These are phyloP conservation scores for Blastobotrys peoriensis DNA, from an alignment of 805 yeast species.

Conservation along the genomic window DNA sequence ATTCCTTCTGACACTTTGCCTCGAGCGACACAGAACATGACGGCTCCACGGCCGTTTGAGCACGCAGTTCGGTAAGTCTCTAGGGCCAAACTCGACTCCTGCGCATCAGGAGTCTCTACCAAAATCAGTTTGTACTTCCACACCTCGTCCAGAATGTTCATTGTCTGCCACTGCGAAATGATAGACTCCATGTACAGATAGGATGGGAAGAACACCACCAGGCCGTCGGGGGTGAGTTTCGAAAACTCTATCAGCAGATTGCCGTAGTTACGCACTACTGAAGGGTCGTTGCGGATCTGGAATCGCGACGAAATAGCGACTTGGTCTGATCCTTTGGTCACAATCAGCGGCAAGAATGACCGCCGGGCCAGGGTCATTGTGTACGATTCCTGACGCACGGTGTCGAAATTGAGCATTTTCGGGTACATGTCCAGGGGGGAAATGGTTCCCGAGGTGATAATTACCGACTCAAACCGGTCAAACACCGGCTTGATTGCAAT, in stretches of 20 bases:
- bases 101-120: conserved; percentile 99
- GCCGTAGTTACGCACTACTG: conserved; percentile 96
- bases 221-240: conserved; percentile 94
- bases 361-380: conserved; percentile 92
- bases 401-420: conserved; percentile 87
- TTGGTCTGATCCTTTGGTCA: conserved; percentile 97
- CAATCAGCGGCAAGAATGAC: conserved; percentile 90
- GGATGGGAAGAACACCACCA: conserved; percentile 96
- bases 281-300: conserved; percentile 95
- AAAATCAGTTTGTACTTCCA: conserved; percentile 95
- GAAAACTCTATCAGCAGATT: conserved; percentile 86
- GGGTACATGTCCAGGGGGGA: conserved; percentile 99
- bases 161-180: conserved; percentile 97
- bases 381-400: conserved; percentile 90
- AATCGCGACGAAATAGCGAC: conserved; percentile 94
- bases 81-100: conserved; percentile 90
- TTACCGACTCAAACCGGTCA: conserved; percentile 85
- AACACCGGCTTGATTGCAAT: conserved; percentile 96
- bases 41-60: conserved; percentile 96
- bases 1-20: conserved; percentile 98
- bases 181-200: conserved; percentile 97
- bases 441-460: conserved; percentile 95
- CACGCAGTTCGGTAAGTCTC: conserved; percentile 97
- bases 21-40: conserved; percentile 93
- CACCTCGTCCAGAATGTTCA: conserved; percentile 97